A percentile compares a stretch with the other conserved stretches of the same genome.
These are phyloP conservation scores for Monoraphidium neglectum DNA, from an alignment of 139 green algal genomes.

Conservation along the genomic window DNA sequence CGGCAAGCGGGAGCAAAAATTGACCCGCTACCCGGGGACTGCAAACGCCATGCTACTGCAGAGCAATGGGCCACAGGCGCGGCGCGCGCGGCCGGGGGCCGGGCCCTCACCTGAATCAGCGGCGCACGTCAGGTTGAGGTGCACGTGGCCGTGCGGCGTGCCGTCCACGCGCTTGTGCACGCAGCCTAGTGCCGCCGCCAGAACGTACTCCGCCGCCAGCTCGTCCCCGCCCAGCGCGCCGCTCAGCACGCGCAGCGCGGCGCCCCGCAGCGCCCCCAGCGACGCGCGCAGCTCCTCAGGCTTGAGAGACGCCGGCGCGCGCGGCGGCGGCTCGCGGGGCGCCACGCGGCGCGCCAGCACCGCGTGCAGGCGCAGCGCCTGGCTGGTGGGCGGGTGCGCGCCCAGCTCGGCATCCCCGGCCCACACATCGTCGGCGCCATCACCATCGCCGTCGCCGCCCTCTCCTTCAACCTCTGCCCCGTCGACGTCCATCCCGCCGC, in stretches of 20 bases:
- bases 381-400: constrained; percentile 56
- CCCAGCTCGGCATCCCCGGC: constrained; percentile 37
- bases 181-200: constrained; percentile 59
- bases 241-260: constrained; percentile 40
- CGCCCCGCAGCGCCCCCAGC: background rate
- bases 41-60: too few relatives aligned
- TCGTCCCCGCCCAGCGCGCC: constrained; percentile 63
- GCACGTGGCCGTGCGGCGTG: background rate
- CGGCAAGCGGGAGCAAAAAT: background rate
- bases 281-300: background rate
- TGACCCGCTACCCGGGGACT: background rate
- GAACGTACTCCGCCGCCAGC: constrained; percentile 77
- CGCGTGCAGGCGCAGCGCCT: constrained; percentile 58
- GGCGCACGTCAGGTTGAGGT: too few relatives aligned
- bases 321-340: background rate
- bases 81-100: too few relatives aligned
- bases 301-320: background rate
- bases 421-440: constrained; percentile 10
- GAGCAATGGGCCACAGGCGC: too few relatives aligned
- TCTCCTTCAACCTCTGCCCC: background rate
- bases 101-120: too few relatives aligned
- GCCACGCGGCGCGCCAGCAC: constrained; percentile 12
- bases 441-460: background rate
- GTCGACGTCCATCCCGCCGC: background rate
- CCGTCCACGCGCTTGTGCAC: constrained; percentile 12